Base-by-base conservation (phyloP, 306 rosid species). In the Rosa chinensis region DNA sequence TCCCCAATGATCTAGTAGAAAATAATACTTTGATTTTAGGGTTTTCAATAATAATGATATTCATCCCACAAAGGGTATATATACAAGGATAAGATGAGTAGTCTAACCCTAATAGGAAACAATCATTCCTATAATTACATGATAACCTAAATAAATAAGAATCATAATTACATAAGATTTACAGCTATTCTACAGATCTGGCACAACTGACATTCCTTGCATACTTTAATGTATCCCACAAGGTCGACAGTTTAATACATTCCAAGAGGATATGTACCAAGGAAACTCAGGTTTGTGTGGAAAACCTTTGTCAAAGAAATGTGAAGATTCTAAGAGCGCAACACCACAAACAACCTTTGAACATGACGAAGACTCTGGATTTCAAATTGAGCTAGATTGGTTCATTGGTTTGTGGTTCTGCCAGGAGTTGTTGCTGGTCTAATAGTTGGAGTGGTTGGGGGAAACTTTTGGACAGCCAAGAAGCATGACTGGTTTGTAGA, bases 231-330 rank as follows among this genome's bases (percentile, higher is more conserved):
- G 78, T 1, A 40, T 80, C 14, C 78, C 83, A 45, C 55, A 28
- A 13, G 83, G 58, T 32, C 39, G 13, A 45, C 83, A 80, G 55
- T 59, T 73, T 21, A 28, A 12, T 47, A 73, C 83, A 14, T 80
- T 80, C 32, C 47, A 9, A 17, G 62, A 25, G 11, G 63, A 48
- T 1, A 63, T 73, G 10, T 80, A 73, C 74, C 10, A 14, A 25
- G 83, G 78, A 73, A 80, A 73, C 48, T 62, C 20, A 8, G 78
- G 48, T 11, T 18, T 64, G 35, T 80, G 78, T 48, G 83, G 83
- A 5, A 21, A 21, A 21, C 78, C 68, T 2, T 73, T 63, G 78
- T n/a, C 73, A 14, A 40, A 49, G 8, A 80, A 37, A n/a, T 80
- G 83, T 20, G 37, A n/a, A 7, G 40, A 6, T 70, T 56, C 62